Evolutionary conservation across 805 yeast genomes (phyloP).

Genomic region (Pichia heedii): DNA sequence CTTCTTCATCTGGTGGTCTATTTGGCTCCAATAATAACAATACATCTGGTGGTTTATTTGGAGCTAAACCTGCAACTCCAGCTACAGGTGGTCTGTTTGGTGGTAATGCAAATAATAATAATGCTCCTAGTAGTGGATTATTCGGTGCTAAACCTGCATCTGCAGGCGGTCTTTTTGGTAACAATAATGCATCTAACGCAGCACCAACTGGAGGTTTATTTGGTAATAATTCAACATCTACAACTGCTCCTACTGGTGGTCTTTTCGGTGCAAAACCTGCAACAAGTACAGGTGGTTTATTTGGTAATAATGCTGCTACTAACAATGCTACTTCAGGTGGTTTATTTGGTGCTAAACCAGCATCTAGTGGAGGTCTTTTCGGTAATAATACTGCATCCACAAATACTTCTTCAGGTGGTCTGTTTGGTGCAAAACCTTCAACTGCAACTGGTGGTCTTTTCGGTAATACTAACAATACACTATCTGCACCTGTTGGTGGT

Average conservation of each 20-base stretch:
- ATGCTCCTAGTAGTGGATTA: constrained; percentile 21
- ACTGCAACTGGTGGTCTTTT: constrained; percentile 31
- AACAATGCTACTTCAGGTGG: constrained; percentile 16
- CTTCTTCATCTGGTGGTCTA: constrained; percentile 15
- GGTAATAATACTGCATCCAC: constrained; percentile 18
- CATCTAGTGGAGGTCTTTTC: constrained; percentile 19
- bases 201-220: constrained; percentile 17
- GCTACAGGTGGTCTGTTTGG: constrained; percentile 35
- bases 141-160: constrained; percentile 21
- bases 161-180: constrained; percentile 29
- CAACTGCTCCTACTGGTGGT: constrained; percentile 14
- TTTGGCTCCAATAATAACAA: constrained; percentile 13
- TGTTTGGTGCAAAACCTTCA: constrained; percentile 28
- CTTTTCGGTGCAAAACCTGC: constrained; percentile 19
- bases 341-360: constrained; percentile 11
- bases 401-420: constrained; percentile 24
- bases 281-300: constrained; percentile 28
- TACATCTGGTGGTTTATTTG: constrained; percentile 22
- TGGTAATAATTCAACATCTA: constrained; percentile 17
- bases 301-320: constrained; percentile 24
- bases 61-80: constrained; percentile 13
- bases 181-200: constrained; percentile 17
- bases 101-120: constrained; percentile 11
- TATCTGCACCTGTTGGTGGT: constrained; percentile 15
- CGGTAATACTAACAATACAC: constrained; percentile 13